Evolutionary conservation across 208 protist genomes (phyloP).

Genomic region (Trypanosomatidae sp.): DNA sequence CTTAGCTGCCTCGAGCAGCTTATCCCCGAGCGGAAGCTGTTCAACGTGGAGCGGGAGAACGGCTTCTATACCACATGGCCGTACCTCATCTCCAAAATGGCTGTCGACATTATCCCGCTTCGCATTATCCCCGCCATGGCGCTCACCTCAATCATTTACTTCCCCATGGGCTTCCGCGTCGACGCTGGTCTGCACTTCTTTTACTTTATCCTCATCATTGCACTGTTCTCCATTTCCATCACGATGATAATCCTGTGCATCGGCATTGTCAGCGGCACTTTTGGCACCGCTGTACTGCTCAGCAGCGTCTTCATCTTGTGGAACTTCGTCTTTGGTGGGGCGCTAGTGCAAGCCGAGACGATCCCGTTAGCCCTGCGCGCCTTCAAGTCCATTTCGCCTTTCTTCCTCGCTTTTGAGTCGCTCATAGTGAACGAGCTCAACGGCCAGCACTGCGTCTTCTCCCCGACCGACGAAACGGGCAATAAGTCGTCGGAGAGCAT

Average conservation of each 20-base stretch:
- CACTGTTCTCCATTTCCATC: slow-evolving; percentile 82
- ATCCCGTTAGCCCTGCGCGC: slow-evolving; percentile 62
- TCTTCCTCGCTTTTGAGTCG: slow-evolving; percentile 91
- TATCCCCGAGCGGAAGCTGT: slow-evolving; percentile 85
- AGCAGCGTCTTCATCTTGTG: slow-evolving; percentile 87
- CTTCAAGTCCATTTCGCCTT: slow-evolving; percentile 80
- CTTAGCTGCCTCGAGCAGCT: slow-evolving; percentile 90
- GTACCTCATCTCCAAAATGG: slow-evolving; percentile 90
- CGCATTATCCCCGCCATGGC: slow-evolving; percentile 83
- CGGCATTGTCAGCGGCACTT: slow-evolving; percentile 73
- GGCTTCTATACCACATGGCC: slow-evolving; percentile 85
- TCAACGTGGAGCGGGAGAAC: slow-evolving; percentile 88
- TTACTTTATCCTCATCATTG: slow-evolving; percentile 85
- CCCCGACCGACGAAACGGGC: slow-evolving; percentile 76
- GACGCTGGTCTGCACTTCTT: slow-evolving; percentile 84
- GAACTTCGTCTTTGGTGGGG: slow-evolving; percentile 93
- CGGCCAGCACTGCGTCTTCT: slow-evolving; percentile 80
- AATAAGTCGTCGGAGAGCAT: slow-evolving; percentile 55
- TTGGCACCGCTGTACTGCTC: slow-evolving; percentile 81
- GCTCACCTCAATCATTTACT: slow-evolving; percentile 89
- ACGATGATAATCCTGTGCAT: slow-evolving; percentile 84
- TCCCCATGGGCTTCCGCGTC: slow-evolving; percentile 88
- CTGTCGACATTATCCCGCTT: slow-evolving; percentile 89
- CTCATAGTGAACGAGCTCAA: slow-evolving; percentile 93
- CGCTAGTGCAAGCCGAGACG: slow-evolving; percentile 86